These are phyloP conservation scores for Globisporangium solare DNA, from an alignment of 352 stramenopile species.

Conservation along the genomic window DNA sequence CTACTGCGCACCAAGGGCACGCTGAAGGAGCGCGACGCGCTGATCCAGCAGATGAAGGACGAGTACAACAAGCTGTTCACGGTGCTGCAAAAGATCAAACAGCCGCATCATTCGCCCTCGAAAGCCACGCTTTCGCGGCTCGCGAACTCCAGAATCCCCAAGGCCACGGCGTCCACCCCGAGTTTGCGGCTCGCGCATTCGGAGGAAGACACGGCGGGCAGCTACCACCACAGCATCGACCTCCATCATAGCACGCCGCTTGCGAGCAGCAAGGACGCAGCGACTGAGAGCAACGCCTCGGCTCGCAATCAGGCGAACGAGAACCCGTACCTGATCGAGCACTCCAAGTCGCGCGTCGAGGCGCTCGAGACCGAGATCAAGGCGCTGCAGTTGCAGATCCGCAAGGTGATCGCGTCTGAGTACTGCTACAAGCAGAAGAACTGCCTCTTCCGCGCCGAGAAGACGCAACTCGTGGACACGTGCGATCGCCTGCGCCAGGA, in stretches of 20 bases:
- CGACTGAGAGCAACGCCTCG: neutral
- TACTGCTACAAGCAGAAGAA: constrained; percentile 76
- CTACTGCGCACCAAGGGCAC: constrained; percentile 40
- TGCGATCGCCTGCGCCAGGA: constrained; percentile 41
- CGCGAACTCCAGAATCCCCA: neutral
- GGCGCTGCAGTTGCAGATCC: constrained; percentile 60
- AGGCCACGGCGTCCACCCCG: constrained; percentile 1
- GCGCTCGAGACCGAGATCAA: constrained; percentile 53
- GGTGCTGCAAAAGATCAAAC: constrained; percentile 64
- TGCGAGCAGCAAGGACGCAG: neutral
- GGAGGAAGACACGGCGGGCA: neutral
- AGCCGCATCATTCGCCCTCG: constrained; percentile 2
- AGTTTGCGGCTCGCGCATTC: neutral
- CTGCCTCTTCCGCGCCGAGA: constrained; percentile 38
- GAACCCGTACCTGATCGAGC: constrained; percentile 61
- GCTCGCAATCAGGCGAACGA: constrained; percentile 27
- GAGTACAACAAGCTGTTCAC: constrained; percentile 74
- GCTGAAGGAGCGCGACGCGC: constrained; percentile 46
- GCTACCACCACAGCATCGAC: neutral
- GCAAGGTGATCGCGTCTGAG: constrained; percentile 77
- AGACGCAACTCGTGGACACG: constrained; percentile 37
- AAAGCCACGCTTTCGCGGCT: neutral
- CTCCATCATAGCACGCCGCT: neutral
- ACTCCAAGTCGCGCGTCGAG: constrained; percentile 53
- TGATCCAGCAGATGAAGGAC: constrained; percentile 56